Evolutionary conservation across 2,329 filamentous ascomycete species (phyloP).

Genomic region (Thelonectria discophora): DNA sequence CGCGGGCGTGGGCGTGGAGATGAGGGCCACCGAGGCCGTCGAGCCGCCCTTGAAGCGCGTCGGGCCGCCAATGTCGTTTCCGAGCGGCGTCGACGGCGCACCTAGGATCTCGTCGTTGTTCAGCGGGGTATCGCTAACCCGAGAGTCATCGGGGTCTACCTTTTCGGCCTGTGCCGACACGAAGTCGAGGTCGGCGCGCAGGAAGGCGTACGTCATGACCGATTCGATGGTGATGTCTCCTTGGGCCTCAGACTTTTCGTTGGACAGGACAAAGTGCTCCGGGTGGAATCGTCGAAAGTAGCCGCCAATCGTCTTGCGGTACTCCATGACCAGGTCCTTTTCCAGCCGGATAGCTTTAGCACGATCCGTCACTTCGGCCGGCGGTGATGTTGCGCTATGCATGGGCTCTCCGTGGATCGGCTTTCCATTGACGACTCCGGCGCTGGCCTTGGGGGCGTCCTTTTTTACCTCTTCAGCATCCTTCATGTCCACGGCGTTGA

Average conservation of each 20-base stretch:
- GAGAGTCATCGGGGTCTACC: constrained; percentile 74
- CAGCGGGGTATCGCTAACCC: constrained; percentile 77
- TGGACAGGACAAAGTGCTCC: constrained; percentile 69
- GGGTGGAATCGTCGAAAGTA: constrained; percentile 94
- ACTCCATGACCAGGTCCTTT: constrained; percentile 75
- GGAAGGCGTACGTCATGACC: constrained; percentile 89
- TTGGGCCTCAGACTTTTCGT: constrained; percentile 42
- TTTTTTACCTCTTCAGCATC: constrained; percentile 56
- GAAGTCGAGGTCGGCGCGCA: constrained; percentile 94
- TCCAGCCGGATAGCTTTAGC: constrained; percentile 74
- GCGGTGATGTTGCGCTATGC: constrained; percentile 53
- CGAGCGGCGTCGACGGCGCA: constrained; percentile 61
- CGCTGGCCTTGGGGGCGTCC: constrained; percentile 46
- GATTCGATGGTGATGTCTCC: constrained; percentile 72
- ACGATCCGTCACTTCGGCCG: constrained; percentile 62
- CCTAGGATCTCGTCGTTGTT: constrained; percentile 88
- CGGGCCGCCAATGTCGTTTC: constrained; percentile 74
- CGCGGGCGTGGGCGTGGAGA: constrained; percentile 88
- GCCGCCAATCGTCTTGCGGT: constrained; percentile 86
- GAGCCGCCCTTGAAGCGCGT: constrained; percentile 92
- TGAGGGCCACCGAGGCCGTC: constrained; percentile 87
- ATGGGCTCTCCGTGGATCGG: constrained; percentile 50
- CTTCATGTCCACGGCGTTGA: constrained; percentile 57
- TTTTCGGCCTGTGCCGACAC: constrained; percentile 88
- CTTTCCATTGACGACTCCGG: constrained; percentile 46